Evolutionary conservation across 1,139 yeast species (phyloP).

Genomic region (Yamadazyma diddensiae): DNA sequence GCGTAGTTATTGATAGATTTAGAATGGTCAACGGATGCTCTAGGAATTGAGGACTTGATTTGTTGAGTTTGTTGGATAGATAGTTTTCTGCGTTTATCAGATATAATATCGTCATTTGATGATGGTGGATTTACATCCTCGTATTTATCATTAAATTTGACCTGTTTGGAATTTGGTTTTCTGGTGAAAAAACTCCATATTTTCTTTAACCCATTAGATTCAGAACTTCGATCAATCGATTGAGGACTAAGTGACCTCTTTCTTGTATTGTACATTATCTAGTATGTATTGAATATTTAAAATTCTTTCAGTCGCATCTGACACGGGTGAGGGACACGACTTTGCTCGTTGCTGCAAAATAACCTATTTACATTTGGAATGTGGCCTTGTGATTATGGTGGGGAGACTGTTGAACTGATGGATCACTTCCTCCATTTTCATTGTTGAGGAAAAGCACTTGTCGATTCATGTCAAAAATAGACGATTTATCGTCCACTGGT

Average conservation of each 20-base stretch:
- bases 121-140: conserved; percentile 1
- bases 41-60: conserved; percentile 22
- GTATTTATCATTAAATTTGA: conserved; percentile 4
- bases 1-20: conserved; percentile 22
- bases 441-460: conserved; percentile 29
- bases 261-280: conserved; percentile 6
- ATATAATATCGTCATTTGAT: conserved; percentile 18
- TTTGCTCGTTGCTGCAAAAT: no score
- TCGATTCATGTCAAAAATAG: conserved; percentile 29
- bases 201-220: conserved; percentile 5
- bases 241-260: conserved; percentile 18
- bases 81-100: conserved; percentile 30
- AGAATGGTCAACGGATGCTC: conserved; percentile 12
- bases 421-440: conserved; percentile 7
- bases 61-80: conserved; percentile 24
- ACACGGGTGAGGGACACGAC: no score
- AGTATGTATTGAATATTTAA: no score
- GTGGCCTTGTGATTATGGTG: conserved; percentile 9
- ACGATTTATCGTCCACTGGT: conserved; percentile 20
- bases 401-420: conserved; percentile 1
- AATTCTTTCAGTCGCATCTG: no score
- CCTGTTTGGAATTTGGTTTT: conserved; percentile 3
- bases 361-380: conserved; percentile 13
- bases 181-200: conserved; percentile 7
- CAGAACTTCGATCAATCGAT: conserved; percentile 6